Evolutionary conservation across 306 rosid genomes (phyloP), one percentile per base, ranked within the genome.

Genomic region (Dalbergia cochinchinensis): DNA sequence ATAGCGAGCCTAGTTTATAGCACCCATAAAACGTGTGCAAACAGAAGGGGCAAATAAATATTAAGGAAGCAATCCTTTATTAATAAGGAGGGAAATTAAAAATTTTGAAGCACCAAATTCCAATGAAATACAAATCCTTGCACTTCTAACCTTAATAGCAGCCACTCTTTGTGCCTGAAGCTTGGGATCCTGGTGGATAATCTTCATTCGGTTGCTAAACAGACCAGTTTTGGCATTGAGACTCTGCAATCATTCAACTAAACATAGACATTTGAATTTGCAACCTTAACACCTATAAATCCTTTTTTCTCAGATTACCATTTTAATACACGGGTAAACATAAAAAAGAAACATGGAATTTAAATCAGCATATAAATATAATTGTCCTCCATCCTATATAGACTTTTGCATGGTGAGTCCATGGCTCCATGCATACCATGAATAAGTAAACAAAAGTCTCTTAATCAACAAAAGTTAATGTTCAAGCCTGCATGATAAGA

Each of bases 181-280:
- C 83, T 18, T 78, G 33, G 97, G 99, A 86, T 94, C 88, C 47
- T 88, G 87, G 84, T 94, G 99, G 77, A 94, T 94, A 67, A 94
- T 94, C 94, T 86, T 94, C 99, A 94, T 94, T 76, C 97, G 89
- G 85, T 94, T 94, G 85, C 99, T 94, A 88, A 94, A 92, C 26
- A 94, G 83, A 86, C 99, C 99, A 41, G 97, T 94, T 87, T 90
- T 94, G 60, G 92, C 97, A 91, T 94, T 94, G 83, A 94, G 94
- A 91, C 92, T 92, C 99, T 94, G 99, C 89, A 90, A 91, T 60
- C 90, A 91, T 86, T 86, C 88, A 92, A 87, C 98, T 92, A 94
- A 87, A 91, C 82, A 78, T 77, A 87, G 78, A 88, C 80, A 84
- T 79, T 90, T 88, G 90, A 88, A 87, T 76, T 82, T 83, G 82